Evolutionary conservation across 495 filamentous ascomycete species (phyloP).

Genomic region (Talaromyces trachyspermus): DNA sequence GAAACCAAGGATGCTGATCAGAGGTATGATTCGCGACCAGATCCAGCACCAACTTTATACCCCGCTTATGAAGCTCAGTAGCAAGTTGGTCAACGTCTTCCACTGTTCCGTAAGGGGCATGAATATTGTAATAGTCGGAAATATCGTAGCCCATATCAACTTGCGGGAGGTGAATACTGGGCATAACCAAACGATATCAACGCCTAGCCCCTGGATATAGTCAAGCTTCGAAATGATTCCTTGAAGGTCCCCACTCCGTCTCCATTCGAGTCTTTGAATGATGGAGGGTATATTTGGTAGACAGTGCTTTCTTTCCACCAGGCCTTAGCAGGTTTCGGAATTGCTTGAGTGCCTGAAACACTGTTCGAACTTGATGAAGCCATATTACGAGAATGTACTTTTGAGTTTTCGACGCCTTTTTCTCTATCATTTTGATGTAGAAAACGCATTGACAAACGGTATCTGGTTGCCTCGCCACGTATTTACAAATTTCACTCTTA

Average conservation of each 20-base stretch:
- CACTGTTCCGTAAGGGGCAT: constrained; percentile 46
- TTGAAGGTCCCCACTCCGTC: constrained; percentile 59
- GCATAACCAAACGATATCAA: constrained; percentile 57
- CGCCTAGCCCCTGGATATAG: constrained; percentile 51
- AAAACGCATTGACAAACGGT: too few relatives aligned
- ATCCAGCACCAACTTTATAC: constrained; percentile 54
- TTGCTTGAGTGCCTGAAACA: background rate
- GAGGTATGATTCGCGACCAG: constrained; percentile 51
- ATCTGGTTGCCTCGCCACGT: too few relatives aligned
- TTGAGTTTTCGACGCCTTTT: too few relatives aligned
- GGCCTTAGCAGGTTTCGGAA: background rate
- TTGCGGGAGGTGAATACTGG: constrained; percentile 54
- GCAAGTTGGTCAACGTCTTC: constrained; percentile 50
- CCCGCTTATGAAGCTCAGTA: constrained; percentile 32
- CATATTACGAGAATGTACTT: too few relatives aligned
- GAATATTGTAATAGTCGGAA: constrained; percentile 48
- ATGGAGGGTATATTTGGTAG: constrained; percentile 25
- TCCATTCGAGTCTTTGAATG: constrained; percentile 53
- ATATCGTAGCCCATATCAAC: constrained; percentile 45
- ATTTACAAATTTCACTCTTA: too few relatives aligned
- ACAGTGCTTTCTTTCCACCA: constrained; percentile 25
- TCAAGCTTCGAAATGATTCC: constrained; percentile 55
- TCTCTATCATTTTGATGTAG: too few relatives aligned
- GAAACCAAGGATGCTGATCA: constrained; percentile 58
- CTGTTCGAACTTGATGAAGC: too few relatives aligned